Percentiles rank a stretch among this genome's conserved stretches.
Evolutionary conservation across 2,329 filamentous ascomycete genomes (phyloP).

Genomic region (Hypoxylon sp.): DNA sequence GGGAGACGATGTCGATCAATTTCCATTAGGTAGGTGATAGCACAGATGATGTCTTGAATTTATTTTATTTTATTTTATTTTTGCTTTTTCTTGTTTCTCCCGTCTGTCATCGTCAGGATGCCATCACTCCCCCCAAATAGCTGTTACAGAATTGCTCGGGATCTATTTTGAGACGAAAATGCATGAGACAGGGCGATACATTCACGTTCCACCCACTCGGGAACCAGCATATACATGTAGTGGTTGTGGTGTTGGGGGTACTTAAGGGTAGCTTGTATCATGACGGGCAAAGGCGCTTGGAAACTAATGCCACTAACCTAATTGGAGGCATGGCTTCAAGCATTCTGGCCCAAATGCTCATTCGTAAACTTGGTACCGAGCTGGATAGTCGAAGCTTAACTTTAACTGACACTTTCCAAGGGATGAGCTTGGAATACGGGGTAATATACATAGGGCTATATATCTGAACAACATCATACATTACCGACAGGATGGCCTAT

Average conservation of each 20-base stretch:
- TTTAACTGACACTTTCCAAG: neutral
- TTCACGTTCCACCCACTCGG: slow-evolving; percentile 30
- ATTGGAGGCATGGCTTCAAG: too few species aligned
- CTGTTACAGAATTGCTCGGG: slow-evolving; percentile 1
- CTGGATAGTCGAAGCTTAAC: neutral
- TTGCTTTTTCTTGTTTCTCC: slow-evolving; percentile 6
- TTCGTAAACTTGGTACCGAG: slow-evolving; percentile 5
- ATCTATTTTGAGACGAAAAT: slow-evolving; percentile 2
- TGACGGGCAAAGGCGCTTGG: neutral
- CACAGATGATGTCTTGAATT: neutral
- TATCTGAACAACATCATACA: too few species aligned
- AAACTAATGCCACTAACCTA: slow-evolving; percentile 5
- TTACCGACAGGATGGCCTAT: too few species aligned
- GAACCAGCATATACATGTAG: slow-evolving; percentile 18
- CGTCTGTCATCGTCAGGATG: slow-evolving; percentile 12
- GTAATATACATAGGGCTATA: too few species aligned
- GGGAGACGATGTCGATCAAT: slow-evolving; percentile 14
- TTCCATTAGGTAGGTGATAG: slow-evolving; percentile 13
- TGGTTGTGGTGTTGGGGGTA: too few species aligned
- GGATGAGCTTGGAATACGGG: slow-evolving; percentile 6
- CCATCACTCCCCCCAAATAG: slow-evolving; percentile 9
- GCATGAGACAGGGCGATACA: slow-evolving; percentile 10
- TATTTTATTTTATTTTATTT: slow-evolving; percentile 12
- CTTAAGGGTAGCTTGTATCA: slow-evolving; percentile 14
- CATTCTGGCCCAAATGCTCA: too few species aligned